Evolutionary conservation across 306 rosid genomes (phyloP), one percentile per base, ranked within the genome.

Genomic region (Cucumis hystrix): DNA sequence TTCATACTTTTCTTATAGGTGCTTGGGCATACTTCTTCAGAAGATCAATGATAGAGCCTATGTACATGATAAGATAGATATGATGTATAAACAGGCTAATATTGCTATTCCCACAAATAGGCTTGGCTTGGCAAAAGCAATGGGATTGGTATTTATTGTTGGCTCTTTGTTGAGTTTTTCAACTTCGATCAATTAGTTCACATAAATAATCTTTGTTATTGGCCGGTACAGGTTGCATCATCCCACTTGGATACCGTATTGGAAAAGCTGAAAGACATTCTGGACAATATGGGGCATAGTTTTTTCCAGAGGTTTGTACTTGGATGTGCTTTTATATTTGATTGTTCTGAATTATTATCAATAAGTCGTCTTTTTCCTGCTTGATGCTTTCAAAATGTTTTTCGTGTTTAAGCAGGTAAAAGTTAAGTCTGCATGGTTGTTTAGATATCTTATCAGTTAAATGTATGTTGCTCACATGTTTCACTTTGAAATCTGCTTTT

Each of bases 191-290:
- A 17, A 15, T 5, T 57, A 51, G 45, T 77, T 78, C 79, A 40
- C 60, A 7, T 41, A 56, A 23, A 82, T 82, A 74, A 77, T 67
- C 25, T 59, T 54, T 81, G 21, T 72, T 76, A 79, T 62, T 82
- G 80, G 74, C 76, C 67, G 52, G 75, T 83, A 47, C 83, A 94
- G 98, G 96, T 92, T 82, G 98, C 98, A 67, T 97, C 98, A 67
- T 92, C 98, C 61, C 98, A 94, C 88, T 87, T 94, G 87, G 98
- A 94, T 84, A 90, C 98, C 17, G 98, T 94, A 70, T 82, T 94
- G 88, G 98, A 88, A 84, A 94, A 92, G 90, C 92, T 94, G 84
- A 94, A 94, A 85, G 87, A 86, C 77, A 90, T 92, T 87, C 85
- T 94, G 79, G 97, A 94, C 84, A 92, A 82, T 87, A 91, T 92